Evolutionary conservation across 306 rosid genomes (phyloP), one percentile per base, ranked within the genome.

Genomic region (Begonia fuchsioides): DNA sequence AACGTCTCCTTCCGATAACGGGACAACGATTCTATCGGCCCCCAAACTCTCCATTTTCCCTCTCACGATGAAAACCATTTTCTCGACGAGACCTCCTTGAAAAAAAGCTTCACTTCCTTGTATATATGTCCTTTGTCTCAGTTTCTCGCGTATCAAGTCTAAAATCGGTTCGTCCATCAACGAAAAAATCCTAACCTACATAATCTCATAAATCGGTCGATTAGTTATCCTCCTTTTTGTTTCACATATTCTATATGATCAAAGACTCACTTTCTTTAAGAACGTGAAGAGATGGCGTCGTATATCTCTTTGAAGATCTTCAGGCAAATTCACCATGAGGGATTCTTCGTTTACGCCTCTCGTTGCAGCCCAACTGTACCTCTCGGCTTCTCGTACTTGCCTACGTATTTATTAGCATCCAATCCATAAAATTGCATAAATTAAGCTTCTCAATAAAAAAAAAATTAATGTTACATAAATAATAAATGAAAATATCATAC

Each of bases 341-440:
- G 49, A 40, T 72, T 82, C 94, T 66, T 86, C 96, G 73, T 86
- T 82, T 61, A 82, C 96, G 3, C 96, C 96, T 60, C 96, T 76
- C 44, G 96, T 82, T 13, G 96, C 93, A 39, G 86, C 94, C 96
- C 94, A 86, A 17, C 52, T 74, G 49, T 70, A 86, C 46, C 90
- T 72, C 66, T 86, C 96, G 7, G 90, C 94, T 48, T 66, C 69
- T 45, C 74, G 67, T 38, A 86, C 94, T 68, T 58, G 72, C 94
- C 96, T 86, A 56, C 58, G 35, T 8, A 26, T 26, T 26, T 26
- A 26, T 26, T 26, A 26, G 35, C 3, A 26, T 26, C 35, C 35
- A 26, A 26, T 1, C 5, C 8, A 26, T 2, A 26, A 26, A 4
- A 26, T 4, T 5, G 7, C 35, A 26, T 4, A 26, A 26, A 26